Base-by-base conservation (phyloP, 441 rosid genomes). In the Macaranga tanarius region DNA sequence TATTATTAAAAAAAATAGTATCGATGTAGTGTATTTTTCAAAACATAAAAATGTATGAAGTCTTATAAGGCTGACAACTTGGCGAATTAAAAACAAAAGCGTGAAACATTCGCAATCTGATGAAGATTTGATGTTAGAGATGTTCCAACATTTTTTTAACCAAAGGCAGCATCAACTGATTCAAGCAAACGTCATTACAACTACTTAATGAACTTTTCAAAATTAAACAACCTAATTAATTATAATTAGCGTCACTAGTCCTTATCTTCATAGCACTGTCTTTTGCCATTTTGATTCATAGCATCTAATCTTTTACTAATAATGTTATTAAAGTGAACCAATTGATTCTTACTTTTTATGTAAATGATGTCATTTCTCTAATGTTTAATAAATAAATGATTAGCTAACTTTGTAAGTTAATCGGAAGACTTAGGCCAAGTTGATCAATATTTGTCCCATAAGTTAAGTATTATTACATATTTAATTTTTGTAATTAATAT, bases 181-280 rank as follows among this genome's bases (percentile, higher is more conserved):
- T 31, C 38, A 52, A 51, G 38, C 25, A 40, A 23, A 55, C 62
- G 63, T 72, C 55, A 64, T 34, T 45, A 50, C 11, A 13, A 28
- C 28, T 4, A n/a, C n/a, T 11, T 47, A 31, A 25, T 17, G 3
- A 57, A 58, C 45, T 6, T 60, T 50, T n/a, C 31, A 52, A 60
- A 60, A 22, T 8, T 19, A 38, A 47, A n/a, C 47, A 31, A 12
- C 20, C 31, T 28, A 20, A 48, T 48, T 13, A 71, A 15, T 54
- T 15, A 9, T 2, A 1, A 50, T 40, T 25, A 73, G 67, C 15
- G 17, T 19, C 47, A 17, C 31, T 42, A 19, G 70, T 77, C 79
- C 80, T 79, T 79, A 79, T 81, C 81, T 65, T 62, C 42, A 59
- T 13, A 71, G 56, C 73, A 70, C 38, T 5, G 5, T 31, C 38